These are phyloP conservation scores for Gaultheria prostrata DNA, from an alignment of 148 eudicot species.

Conservation along the genomic window DNA sequence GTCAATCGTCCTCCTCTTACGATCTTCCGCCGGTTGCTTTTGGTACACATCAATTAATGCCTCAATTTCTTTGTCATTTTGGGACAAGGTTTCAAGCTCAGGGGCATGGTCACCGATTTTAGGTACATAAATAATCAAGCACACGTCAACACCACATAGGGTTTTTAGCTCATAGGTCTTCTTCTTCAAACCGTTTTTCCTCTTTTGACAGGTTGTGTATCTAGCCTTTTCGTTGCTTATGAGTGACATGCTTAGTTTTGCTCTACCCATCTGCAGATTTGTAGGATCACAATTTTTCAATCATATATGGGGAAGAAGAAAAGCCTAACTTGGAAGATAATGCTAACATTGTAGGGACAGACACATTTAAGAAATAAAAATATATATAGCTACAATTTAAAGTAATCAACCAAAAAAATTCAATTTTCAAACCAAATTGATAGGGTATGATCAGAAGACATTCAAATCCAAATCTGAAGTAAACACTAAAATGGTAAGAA, in stretches of 20 bases:
- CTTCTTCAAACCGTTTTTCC: conserved; percentile 19
- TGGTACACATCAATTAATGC: conserved; percentile 12
- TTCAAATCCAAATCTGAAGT: no score
- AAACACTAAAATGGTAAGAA: no score
- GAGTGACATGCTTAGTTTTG: conserved; percentile 14
- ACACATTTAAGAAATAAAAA: no score
- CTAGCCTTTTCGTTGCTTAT: conserved; percentile 4
- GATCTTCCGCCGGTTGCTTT: conserved; percentile 6
- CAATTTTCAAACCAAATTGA: no score
- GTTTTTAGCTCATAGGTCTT: conserved; percentile 15
- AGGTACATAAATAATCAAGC: conserved; percentile 10
- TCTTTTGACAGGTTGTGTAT: background rate
- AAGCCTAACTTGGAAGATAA: no score
- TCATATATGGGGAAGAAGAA: no score
- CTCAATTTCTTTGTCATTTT: background rate
- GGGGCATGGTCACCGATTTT: background rate
- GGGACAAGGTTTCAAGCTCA: conserved; percentile 4
- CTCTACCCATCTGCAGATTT: conserved; percentile 17
- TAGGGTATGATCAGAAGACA: no score
- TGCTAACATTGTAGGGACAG: no score
- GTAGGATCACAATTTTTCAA: background rate
- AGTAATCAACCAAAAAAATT: no score
- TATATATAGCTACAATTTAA: no score
- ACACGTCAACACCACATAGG: conserved; percentile 12
- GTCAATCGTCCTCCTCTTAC: background rate